These are phyloP conservation scores for Neurospora terricola DNA, from an alignment of 495 filamentous ascomycete genomes.

Conservation along the genomic window DNA sequence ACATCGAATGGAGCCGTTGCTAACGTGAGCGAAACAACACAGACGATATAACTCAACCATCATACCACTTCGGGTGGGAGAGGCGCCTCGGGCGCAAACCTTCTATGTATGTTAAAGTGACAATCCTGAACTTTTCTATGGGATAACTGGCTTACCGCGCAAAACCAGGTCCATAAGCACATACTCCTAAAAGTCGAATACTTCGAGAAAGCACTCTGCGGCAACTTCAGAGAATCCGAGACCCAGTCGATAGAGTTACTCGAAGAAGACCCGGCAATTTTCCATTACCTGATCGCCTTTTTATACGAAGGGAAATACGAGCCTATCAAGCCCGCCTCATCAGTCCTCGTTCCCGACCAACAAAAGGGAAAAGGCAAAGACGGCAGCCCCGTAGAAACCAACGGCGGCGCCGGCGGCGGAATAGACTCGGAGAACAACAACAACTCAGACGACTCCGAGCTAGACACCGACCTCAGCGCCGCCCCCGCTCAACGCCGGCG, in stretches of 20 bases:
- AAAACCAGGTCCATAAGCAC: slow-evolving; percentile 28
- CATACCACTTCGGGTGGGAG: slow-evolving; percentile 33
- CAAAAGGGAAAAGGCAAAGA: slow-evolving; percentile 27
- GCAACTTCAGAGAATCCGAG: slow-evolving; percentile 30
- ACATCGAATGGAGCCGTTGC: background rate
- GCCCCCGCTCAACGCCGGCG: slow-evolving; percentile 20
- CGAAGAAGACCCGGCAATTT: slow-evolving; percentile 39
- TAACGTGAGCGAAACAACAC: background rate
- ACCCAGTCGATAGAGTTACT: slow-evolving; percentile 34
- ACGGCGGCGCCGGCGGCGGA: background rate
- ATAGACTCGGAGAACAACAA: slow-evolving; percentile 26
- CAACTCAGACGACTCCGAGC: slow-evolving; percentile 13
- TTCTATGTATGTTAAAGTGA: slow-evolving; percentile 26
- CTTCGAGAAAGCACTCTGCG: slow-evolving; percentile 34
- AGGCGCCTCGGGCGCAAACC: slow-evolving; percentile 21
- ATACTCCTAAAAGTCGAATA: slow-evolving; percentile 35
- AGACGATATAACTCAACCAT: slow-evolving; percentile 32
- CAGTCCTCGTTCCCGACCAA: slow-evolving; percentile 28
- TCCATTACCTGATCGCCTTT: slow-evolving; percentile 39
- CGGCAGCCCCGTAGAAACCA: slow-evolving; percentile 7
- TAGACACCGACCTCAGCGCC: slow-evolving; percentile 25
- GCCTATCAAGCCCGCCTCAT: slow-evolving; percentile 29
- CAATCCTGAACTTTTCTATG: background rate
- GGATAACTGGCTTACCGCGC: background rate
- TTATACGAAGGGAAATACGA: slow-evolving; percentile 39